Percentiles rank a stretch among this genome's conserved stretches.
phyloP scores from a whole-genome alignment of 345 rosid genomes.

The Kernera saxatilis region DNA sequence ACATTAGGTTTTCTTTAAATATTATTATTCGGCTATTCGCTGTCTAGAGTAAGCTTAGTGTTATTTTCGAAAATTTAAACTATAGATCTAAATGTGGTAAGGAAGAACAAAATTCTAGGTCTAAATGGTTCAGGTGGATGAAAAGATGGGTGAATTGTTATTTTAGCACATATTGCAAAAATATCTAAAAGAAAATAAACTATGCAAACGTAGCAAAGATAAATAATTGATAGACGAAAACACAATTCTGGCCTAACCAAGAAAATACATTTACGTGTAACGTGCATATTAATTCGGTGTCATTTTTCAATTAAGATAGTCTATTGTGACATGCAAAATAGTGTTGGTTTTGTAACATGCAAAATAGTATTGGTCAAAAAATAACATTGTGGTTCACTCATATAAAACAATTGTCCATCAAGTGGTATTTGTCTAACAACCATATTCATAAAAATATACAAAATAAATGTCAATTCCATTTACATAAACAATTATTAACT shows the following conservation, averaged over 20 bases:
- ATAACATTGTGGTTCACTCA: background rate
- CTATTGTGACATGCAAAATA: background rate
- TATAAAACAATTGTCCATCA: background rate
- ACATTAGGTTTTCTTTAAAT: background rate
- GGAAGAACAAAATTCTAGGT: background rate
- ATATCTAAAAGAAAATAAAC: background rate
- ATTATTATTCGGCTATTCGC: slow-evolving; percentile 1
- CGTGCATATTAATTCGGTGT: background rate
- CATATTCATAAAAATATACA: too few species aligned
- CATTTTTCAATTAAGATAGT: background rate
- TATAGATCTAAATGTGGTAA: background rate
- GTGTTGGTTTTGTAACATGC: background rate
- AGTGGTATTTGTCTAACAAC: background rate
- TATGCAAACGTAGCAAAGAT: background rate
- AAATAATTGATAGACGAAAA: background rate
- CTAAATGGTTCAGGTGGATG: background rate
- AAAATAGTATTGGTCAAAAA: background rate
- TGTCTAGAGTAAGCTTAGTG: background rate
- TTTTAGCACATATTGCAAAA: background rate
- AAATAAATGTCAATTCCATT: too few species aligned
- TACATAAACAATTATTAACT: background rate
- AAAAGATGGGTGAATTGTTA: background rate
- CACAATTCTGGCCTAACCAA: background rate
- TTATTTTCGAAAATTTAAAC: background rate
- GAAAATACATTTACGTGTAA: background rate